Evolutionary conservation across 2,329 filamentous ascomycete genomes (phyloP), one percentile per base, ranked within the genome.

Genomic region (Escovopsis sp.): DNA sequence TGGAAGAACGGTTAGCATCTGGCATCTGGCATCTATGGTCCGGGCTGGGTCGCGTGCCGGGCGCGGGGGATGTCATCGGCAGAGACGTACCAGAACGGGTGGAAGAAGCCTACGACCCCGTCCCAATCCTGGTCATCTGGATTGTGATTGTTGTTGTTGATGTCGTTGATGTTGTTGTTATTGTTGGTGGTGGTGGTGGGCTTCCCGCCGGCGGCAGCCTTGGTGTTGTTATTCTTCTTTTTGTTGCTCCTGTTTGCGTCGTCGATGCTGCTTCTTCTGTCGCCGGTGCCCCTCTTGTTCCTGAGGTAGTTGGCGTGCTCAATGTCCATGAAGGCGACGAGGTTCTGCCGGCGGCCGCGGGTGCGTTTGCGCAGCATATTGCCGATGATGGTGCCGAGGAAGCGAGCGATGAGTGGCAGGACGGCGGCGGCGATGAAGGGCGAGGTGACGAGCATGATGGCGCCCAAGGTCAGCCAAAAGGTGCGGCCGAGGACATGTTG

Each of bases 71-170:
- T 15, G 15, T 15, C 15, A 15, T 41, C 26, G n/a, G 28, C 38
- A 12, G 36, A 36, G 32, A 56, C 72, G 49, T 68, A 89, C 85
- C 91, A 96, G 61, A 95, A 98, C 1, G 91, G 91, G 61, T 98
- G 91, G 59, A 98, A 94, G 71, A 98, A 96, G 38, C 86, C 91
- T 48, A 96, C 77, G 42, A 95, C 78, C 30, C 88, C 88, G 47
- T 80, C 70, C 84, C 85, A 95, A 38, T 82, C 71, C 45, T 54
- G 50, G 2, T 72, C 67, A 10, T 59, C 62, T 15, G 15, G 15
- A 15, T 15, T 15, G 15, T 15, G 15, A 15, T 15, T 15, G 15
- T 15, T 15, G 15, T 15, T 15, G 15, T 15, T 15, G 15, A n/a
- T n/a, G n/a, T n/a, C n/a, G n/a, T n/a, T n/a, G n/a, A n/a, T 15